These are phyloP conservation scores for Pinus albicaulis DNA, from an alignment of 75 land plant genomes.

Conservation along the genomic window DNA sequence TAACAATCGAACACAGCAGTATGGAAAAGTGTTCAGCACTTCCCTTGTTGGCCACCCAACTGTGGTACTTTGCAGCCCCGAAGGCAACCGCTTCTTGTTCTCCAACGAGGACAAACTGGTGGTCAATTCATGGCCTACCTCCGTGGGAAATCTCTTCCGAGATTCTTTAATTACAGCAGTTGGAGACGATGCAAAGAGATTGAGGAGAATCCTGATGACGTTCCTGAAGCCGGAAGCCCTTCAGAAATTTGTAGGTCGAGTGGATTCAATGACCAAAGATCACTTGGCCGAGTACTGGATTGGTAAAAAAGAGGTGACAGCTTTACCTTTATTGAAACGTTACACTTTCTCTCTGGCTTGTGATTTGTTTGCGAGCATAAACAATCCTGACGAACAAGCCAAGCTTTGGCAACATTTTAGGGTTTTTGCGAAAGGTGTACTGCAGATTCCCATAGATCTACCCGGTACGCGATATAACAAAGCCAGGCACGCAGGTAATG, in stretches of 20 bases:
- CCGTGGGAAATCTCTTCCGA: slow-evolving; percentile 12
- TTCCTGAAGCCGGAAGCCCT: slow-evolving; percentile 25
- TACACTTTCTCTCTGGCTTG: neutral
- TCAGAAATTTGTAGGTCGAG: slow-evolving; percentile 5
- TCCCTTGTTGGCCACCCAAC: slow-evolving; percentile 19
- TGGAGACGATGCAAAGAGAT: slow-evolving; percentile 6
- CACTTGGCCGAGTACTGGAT: neutral
- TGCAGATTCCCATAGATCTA: slow-evolving; percentile 36
- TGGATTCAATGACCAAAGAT: neutral
- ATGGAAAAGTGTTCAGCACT: slow-evolving; percentile 40
- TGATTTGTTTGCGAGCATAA: slow-evolving; percentile 15
- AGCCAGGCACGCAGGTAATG: slow-evolving; percentile 19
- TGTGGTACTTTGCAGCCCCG: slow-evolving; percentile 27
- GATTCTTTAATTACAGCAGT: neutral
- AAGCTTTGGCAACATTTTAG: neutral
- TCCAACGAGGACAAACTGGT: slow-evolving; percentile 50
- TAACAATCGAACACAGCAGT: slow-evolving; percentile 6
- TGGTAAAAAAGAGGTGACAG: neutral
- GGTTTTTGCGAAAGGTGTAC: neutral
- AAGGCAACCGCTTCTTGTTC: slow-evolving; percentile 52
- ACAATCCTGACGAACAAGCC: slow-evolving; percentile 2
- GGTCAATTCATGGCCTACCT: slow-evolving; percentile 33
- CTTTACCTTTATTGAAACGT: slow-evolving; percentile 23
- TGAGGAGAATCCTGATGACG: slow-evolving; percentile 11
- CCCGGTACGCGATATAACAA: slow-evolving; percentile 30